phyloP scores from a whole-genome alignment of 345 rosid species.

The Anastatica hierochuntica region DNA sequence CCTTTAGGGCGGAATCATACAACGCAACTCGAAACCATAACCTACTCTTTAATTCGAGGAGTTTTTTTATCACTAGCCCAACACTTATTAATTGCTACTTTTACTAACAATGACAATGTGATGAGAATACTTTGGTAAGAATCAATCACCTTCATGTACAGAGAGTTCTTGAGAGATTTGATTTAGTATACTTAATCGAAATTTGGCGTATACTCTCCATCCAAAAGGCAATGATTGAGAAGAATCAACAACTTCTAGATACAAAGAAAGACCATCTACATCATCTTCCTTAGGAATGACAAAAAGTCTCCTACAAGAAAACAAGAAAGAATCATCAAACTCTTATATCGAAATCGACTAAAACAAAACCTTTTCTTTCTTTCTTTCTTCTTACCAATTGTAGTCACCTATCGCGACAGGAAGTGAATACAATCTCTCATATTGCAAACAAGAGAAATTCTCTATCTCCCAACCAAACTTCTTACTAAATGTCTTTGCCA shows the following conservation, averaged over 20 bases:
- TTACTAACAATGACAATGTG: too few relatives aligned
- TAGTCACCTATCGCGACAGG: background rate
- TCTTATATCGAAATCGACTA: too few relatives aligned
- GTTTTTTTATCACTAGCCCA: too few relatives aligned
- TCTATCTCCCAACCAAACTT: background rate
- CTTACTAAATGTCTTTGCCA: background rate
- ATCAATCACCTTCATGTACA: background rate
- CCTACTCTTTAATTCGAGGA: too few relatives aligned
- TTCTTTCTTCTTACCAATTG: background rate
- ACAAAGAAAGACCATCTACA: slow-evolving; percentile 48
- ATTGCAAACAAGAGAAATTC: background rate
- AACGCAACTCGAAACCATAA: too few relatives aligned
- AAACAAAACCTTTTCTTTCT: too few relatives aligned
- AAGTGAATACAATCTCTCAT: too few relatives aligned
- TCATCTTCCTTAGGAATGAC: slow-evolving; percentile 57
- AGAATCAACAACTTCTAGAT: slow-evolving; percentile 56
- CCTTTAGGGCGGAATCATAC: too few relatives aligned
- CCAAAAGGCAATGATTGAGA: slow-evolving; percentile 44
- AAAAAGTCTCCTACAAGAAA: slow-evolving; percentile 43
- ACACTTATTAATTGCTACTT: too few relatives aligned
- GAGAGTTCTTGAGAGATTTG: slow-evolving; percentile 40
- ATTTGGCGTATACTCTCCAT: slow-evolving; percentile 53
- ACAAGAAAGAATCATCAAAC: too few relatives aligned
- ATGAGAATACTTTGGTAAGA: too few relatives aligned
- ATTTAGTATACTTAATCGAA: slow-evolving; percentile 40